Evolutionary conservation across 1,139 yeast genomes (phyloP).

Genomic region (Sugiyamaella novakii): DNA sequence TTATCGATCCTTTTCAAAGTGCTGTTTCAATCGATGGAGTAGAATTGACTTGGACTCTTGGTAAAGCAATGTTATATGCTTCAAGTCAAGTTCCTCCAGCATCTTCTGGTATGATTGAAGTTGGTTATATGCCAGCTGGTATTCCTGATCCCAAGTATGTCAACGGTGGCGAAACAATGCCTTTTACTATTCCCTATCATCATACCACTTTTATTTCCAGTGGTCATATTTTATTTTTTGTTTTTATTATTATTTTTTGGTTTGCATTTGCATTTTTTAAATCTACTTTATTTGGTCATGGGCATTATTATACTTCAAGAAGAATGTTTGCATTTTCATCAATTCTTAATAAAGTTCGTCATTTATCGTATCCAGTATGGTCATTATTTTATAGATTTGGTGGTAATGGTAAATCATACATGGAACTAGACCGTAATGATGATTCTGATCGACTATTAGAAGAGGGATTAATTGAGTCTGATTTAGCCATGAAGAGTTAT

Average conservation of each 20-base stretch:
- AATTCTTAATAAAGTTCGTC: constrained; percentile 16
- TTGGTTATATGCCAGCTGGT: constrained; percentile 33
- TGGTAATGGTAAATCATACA: constrained; percentile 15
- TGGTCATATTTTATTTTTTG: constrained; percentile 9
- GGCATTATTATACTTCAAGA: constrained; percentile 2
- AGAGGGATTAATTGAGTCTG: constrained; percentile 22
- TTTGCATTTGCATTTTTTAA: constrained; percentile 12
- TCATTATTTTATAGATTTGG: neutral
- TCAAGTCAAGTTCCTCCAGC: constrained; percentile 40
- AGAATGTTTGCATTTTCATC: constrained; percentile 10
- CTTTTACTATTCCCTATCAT: constrained; percentile 8
- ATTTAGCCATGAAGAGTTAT: constrained; percentile 17
- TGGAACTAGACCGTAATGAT: constrained; percentile 5
- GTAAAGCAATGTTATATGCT: constrained; percentile 69
- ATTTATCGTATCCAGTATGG: constrained; percentile 13
- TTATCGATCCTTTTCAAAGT: constrained; percentile 55
- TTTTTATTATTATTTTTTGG: constrained; percentile 10
- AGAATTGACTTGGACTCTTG: constrained; percentile 80
- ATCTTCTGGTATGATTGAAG: constrained; percentile 15
- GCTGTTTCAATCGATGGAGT: constrained; percentile 64
- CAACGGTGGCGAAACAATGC: constrained; percentile 28
- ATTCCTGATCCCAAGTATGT: constrained; percentile 19
- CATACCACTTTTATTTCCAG: constrained; percentile 4
- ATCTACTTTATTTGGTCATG: constrained; percentile 1
- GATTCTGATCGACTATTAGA: constrained; percentile 22